A percentile compares a stretch with the other conserved stretches of the same genome.
Conservation (phyloP, 352 stramenopile genomes). For the Globisporangium emineosum region DNA sequence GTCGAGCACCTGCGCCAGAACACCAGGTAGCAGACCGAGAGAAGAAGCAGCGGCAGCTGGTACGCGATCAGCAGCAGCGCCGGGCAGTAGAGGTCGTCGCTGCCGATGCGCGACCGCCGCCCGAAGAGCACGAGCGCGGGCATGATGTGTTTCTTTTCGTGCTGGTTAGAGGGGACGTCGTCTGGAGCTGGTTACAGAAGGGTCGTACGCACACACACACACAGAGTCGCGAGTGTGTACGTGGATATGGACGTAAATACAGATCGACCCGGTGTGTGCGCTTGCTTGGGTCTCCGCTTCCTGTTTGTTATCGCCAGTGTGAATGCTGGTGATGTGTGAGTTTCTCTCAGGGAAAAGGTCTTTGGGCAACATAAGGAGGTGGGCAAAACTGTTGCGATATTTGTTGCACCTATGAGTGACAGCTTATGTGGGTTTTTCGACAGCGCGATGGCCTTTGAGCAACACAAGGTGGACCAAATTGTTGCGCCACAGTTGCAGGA, state of each 20-base stretch:
- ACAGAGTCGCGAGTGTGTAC: not conserved
- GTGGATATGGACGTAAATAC: not conserved
- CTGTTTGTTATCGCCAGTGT: not conserved
- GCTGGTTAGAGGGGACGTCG: not conserved
- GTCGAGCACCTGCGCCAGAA: slow-evolving; percentile 66
- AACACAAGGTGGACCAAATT: no score
- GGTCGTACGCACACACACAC: not conserved
- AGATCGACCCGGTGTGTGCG: not conserved
- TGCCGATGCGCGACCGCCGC: slow-evolving; percentile 75
- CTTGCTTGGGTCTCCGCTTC: no score
- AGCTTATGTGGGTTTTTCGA: no score
- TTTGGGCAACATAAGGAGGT: no score
- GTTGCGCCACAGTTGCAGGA: no score
- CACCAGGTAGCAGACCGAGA: slow-evolving; percentile 59
- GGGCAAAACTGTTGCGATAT: no score
- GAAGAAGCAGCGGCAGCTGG: slow-evolving; percentile 64
- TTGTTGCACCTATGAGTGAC: no score
- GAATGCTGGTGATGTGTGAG: not conserved
- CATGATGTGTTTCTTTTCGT: slow-evolving; percentile 29
- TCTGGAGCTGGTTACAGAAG: not conserved
- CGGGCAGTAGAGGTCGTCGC: slow-evolving; percentile 84
- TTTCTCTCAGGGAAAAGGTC: no score
- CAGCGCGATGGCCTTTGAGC: no score
- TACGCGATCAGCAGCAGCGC: slow-evolving; percentile 74
- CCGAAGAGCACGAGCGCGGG: slow-evolving; percentile 84